These are phyloP conservation scores for Podila epicladia DNA, from an alignment of 192 early-diverging fungal species.

Conservation along the genomic window DNA sequence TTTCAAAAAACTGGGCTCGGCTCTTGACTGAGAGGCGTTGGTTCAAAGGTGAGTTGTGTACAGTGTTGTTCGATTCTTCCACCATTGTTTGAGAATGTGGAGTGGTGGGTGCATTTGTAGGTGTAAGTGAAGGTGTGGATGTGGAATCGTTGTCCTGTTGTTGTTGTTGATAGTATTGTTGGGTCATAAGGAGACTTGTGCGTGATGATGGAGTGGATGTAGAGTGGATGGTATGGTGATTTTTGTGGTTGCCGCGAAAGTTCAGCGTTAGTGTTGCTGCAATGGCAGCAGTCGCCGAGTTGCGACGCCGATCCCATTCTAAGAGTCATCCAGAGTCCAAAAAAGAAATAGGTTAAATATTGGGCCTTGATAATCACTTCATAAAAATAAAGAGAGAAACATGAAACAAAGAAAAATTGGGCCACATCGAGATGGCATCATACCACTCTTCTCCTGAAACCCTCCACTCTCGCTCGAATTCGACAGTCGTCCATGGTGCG, in stretches of 20 bases:
- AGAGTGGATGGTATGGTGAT: not conserved
- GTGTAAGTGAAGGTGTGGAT: not conserved
- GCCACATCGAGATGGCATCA: not conserved
- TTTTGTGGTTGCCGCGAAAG: conserved; percentile 28
- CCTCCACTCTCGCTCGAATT: not conserved
- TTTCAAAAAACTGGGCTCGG: conserved; percentile 20
- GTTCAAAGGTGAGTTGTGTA: not conserved
- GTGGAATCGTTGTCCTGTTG: not conserved
- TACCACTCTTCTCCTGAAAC: conserved; percentile 21
- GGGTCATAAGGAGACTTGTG: too few relatives aligned
- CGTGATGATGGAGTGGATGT: not conserved
- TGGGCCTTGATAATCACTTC: not conserved
- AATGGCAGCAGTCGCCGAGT: conserved; percentile 26
- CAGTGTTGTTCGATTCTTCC: not conserved
- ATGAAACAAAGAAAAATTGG: not conserved
- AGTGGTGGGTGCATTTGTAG: not conserved
- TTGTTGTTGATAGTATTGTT: not conserved
- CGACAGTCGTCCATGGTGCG: not conserved
- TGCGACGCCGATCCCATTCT: conserved; percentile 22
- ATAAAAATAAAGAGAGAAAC: conserved; percentile 6
- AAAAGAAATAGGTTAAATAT: too few relatives aligned
- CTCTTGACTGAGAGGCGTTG: conserved; percentile 17
- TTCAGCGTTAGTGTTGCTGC: conserved; percentile 27
- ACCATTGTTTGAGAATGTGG: not conserved
- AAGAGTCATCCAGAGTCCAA: not conserved